Evolutionary conservation across 106 monocot species (phyloP).

Genomic region (Xerophyta viscosa): DNA sequence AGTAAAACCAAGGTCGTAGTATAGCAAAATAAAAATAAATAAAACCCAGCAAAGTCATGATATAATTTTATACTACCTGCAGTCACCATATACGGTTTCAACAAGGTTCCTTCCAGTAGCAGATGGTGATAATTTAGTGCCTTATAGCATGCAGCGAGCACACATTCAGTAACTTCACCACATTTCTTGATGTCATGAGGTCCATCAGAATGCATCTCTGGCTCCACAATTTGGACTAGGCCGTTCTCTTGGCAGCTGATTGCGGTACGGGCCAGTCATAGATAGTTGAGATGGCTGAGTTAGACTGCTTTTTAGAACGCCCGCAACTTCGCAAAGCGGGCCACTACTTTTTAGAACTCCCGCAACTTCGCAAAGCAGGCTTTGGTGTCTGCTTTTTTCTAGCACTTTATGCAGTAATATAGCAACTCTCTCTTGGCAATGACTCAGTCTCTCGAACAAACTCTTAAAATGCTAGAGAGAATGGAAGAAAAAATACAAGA

Average conservation of each 20-base stretch:
- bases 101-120: conserved; percentile 26
- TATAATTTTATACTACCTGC: too few relatives aligned
- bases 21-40: too few relatives aligned
- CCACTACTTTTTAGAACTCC: too few relatives aligned
- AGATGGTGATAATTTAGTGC: conserved; percentile 42
- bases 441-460: too few relatives aligned
- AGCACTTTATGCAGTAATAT: too few relatives aligned
- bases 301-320: conserved; percentile 34
- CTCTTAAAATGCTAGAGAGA: too few relatives aligned
- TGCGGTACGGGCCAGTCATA: conserved; percentile 41
- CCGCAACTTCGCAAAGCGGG: conserved; percentile 53
- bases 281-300: conserved; percentile 38
- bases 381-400: too few relatives aligned
- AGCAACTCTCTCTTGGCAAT: too few relatives aligned
- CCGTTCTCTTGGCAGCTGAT: conserved; percentile 51
- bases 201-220: conserved; percentile 41
- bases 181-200: conserved; percentile 39
- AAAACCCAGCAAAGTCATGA: too few relatives aligned
- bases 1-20: too few relatives aligned
- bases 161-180: conserved; percentile 34
- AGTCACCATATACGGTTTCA: conserved; percentile 56
- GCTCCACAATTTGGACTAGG: conserved; percentile 44
- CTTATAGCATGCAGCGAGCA: conserved; percentile 44
- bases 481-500: too few relatives aligned
- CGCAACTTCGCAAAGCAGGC: too few relatives aligned